Evolutionary conservation across 2,329 filamentous ascomycete species (phyloP).

Genomic region (Blastomyces silverae): DNA sequence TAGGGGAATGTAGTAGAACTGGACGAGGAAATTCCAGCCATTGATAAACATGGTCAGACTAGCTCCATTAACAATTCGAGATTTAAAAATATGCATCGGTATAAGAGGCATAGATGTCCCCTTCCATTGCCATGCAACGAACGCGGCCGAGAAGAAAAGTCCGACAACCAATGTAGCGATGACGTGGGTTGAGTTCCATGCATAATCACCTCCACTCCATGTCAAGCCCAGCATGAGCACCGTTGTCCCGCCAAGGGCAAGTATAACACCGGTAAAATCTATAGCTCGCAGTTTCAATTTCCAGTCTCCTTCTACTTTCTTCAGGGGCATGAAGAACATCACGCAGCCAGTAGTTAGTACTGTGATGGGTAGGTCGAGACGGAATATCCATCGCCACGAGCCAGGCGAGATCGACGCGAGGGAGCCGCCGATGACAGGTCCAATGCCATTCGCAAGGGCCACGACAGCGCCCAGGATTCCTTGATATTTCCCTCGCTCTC

Average conservation of each 20-base stretch:
- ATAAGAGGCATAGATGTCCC: slow-evolving; percentile 26
- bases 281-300: slow-evolving; percentile 46
- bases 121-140: slow-evolving; percentile 35
- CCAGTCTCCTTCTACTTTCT: slow-evolving; percentile 50
- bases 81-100: slow-evolving; percentile 49
- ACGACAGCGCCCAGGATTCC: slow-evolving; percentile 47
- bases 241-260: slow-evolving; percentile 41
- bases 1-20: slow-evolving; percentile 56
- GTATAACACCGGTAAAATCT: slow-evolving; percentile 46
- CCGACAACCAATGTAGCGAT: slow-evolving; percentile 52
- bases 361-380: slow-evolving; percentile 50
- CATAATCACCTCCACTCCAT: slow-evolving; percentile 55
- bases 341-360: slow-evolving; percentile 44
- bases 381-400: slow-evolving; percentile 47
- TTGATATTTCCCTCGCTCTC: slow-evolving; percentile 57
- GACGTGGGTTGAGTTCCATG: slow-evolving; percentile 52
- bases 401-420: slow-evolving; percentile 40
- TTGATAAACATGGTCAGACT: slow-evolving; percentile 54
- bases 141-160: slow-evolving; percentile 24
- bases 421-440: slow-evolving; percentile 50
- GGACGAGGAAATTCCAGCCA: slow-evolving; percentile 55
- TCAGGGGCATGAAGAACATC: slow-evolving; percentile 52
- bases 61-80: slow-evolving; percentile 49
- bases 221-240: slow-evolving; percentile 48
- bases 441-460: slow-evolving; percentile 50